These are phyloP conservation scores for Citropsis articulata DNA, from an alignment of 345 rosid genomes.

Conservation along the genomic window DNA sequence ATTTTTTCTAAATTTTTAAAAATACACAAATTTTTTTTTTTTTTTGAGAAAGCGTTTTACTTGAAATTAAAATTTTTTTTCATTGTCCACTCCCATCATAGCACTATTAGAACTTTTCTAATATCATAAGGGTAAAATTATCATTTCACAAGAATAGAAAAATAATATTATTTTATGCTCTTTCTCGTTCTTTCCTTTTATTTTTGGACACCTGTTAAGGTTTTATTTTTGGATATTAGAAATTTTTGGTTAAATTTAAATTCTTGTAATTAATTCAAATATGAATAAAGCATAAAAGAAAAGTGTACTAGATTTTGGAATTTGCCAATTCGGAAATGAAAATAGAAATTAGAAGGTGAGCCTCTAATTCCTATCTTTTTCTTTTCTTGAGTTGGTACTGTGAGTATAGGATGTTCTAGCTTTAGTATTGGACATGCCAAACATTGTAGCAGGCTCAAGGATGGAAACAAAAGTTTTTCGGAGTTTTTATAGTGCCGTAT, in stretches of 20 bases:
- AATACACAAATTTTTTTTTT: fast-evolving
- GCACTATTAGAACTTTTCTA: too few species aligned
- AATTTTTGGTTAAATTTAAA: too few species aligned
- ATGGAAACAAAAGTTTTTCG: fast-evolving
- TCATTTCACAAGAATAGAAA: too few species aligned
- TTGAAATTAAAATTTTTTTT: fast-evolving
- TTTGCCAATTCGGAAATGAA: not conserved
- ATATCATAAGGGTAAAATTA: too few species aligned
- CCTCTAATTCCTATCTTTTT: not conserved
- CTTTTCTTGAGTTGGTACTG: too few species aligned
- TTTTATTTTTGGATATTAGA: too few species aligned
- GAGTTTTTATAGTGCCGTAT: too few species aligned
- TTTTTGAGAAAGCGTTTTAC: fast-evolving
- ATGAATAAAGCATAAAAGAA: not conserved
- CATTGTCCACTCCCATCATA: too few species aligned
- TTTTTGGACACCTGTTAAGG: too few species aligned
- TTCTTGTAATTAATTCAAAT: not conserved
- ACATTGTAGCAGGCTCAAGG: too few species aligned
- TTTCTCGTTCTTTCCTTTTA: too few species aligned
- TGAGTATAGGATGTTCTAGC: not conserved
- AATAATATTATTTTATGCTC: too few species aligned
- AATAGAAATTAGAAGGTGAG: not conserved
- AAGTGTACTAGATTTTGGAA: not conserved
- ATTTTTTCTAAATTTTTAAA: fast-evolving
- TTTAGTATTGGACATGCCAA: not conserved